Conservation (phyloP, 306 rosid species). For the Hylodesmum podocarpum region DNA sequence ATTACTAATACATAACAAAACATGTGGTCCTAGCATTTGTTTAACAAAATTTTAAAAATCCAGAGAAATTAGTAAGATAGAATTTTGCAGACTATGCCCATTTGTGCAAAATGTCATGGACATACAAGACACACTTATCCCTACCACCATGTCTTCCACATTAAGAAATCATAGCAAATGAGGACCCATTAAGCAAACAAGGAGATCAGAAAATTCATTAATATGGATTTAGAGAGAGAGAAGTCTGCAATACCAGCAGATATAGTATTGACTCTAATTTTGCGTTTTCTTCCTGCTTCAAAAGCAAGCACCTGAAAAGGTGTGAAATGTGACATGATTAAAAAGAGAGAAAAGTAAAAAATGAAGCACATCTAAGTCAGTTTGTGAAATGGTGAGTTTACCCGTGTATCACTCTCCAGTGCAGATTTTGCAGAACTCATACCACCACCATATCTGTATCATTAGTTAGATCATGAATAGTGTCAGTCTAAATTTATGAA, state of each 20-base stretch:
- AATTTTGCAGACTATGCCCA: not conserved
- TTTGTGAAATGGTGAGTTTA: not conserved
- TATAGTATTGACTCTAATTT: slow-evolving; percentile 89
- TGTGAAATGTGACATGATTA: not conserved
- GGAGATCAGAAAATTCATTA: not conserved
- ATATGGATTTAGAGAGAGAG: not conserved
- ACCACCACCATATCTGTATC: slow-evolving; percentile 90
- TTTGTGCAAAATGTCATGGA: not conserved
- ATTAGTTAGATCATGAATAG: slow-evolving; percentile 8
- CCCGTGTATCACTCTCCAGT: slow-evolving; percentile 92
- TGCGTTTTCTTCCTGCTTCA: slow-evolving; percentile 93
- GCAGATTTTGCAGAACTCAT: slow-evolving; percentile 99
- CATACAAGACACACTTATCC: not conserved
- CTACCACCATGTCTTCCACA: not conserved
- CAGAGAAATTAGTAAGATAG: not conserved
- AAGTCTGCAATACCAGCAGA: slow-evolving; percentile 69
- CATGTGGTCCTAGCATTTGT: not conserved
- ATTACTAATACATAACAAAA: not conserved
- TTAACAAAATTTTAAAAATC: not conserved
- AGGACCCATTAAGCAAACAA: not conserved
- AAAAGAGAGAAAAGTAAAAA: not conserved
- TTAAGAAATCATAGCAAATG: not conserved
- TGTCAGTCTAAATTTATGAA: not conserved
- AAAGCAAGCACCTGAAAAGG: slow-evolving; percentile 89
- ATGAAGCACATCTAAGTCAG: not conserved